Conservation (phyloP, 768 basidiomycete species). For the Baorangia bicolor region DNA sequence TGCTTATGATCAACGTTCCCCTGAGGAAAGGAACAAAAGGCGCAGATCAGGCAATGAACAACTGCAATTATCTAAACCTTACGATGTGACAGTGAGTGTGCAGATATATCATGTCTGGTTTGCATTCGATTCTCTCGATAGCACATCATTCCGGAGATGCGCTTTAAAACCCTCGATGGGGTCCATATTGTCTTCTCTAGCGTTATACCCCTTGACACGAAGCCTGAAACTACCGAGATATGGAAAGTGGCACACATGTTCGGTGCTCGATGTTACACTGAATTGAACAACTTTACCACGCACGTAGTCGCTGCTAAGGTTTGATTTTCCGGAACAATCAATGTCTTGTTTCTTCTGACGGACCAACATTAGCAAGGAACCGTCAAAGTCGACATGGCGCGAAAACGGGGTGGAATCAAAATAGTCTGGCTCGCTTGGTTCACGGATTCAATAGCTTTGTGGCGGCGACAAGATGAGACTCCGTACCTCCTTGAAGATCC, state of each 20-base stretch:
- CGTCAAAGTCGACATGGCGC: constrained; percentile 85
- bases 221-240: constrained; percentile 75
- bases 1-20: constrained; percentile 51
- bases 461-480: constrained; percentile 77
- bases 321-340: constrained; percentile 7
- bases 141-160: constrained; percentile 84
- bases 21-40: constrained; percentile 29
- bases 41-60: constrained; percentile 27
- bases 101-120: not conserved
- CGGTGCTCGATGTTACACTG: constrained; percentile 77
- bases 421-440: constrained; percentile 93
- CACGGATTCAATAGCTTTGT: constrained; percentile 84
- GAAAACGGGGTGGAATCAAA: constrained; percentile 70
- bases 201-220: constrained; percentile 86
- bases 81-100: constrained; percentile 78
- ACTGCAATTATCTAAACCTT: constrained; percentile 34
- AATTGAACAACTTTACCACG: constrained; percentile 65
- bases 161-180: constrained; percentile 72
- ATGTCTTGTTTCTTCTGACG: constrained; percentile 6
- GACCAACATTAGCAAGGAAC: constrained; percentile 66
- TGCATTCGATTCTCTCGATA: constrained; percentile 31
- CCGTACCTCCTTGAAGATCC: constrained; percentile 72
- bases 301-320: constrained; percentile 94
- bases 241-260: constrained; percentile 88
- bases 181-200: constrained; percentile 90